Conservation (phyloP, 2,329 filamentous ascomycete species). For the Neurospora sp. region DNA sequence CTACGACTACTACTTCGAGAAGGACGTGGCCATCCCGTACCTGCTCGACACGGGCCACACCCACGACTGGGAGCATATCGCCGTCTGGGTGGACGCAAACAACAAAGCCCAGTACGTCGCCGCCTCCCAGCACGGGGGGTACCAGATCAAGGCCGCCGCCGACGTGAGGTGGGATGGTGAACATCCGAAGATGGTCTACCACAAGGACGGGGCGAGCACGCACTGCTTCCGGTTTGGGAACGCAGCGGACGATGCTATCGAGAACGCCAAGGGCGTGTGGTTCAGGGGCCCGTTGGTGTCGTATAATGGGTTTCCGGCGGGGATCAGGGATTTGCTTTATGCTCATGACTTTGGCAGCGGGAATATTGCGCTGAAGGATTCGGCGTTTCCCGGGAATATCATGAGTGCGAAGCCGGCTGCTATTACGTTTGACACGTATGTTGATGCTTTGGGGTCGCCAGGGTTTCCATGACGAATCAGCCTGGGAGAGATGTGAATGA, state of each 20-base stretch:
- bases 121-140: conserved; percentile 24
- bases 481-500: not conserved
- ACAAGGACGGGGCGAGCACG: conserved; percentile 26
- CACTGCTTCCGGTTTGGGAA: conserved; percentile 27
- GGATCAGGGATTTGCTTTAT: conserved; percentile 15
- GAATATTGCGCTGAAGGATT: conserved; percentile 17
- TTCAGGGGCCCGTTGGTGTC: conserved; percentile 22
- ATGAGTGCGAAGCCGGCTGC: conserved; percentile 10
- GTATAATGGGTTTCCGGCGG: conserved; percentile 23
- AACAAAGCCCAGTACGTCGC: conserved; percentile 20
- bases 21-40: conserved; percentile 25
- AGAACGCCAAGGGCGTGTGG: conserved; percentile 27
- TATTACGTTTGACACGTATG: conserved; percentile 14
- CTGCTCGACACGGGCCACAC: conserved; percentile 26
- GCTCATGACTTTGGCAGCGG: conserved; percentile 18
- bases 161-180: conserved; percentile 22
- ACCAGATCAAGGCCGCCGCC: conserved; percentile 15
- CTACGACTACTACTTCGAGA: conserved; percentile 38
- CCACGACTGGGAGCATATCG: conserved; percentile 31
- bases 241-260: conserved; percentile 15
- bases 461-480: conserved; percentile 3
- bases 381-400: conserved; percentile 13
- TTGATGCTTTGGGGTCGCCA: conserved; percentile 15
- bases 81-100: conserved; percentile 21
- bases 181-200: conserved; percentile 29